Evolutionary conservation across 1,284 basidiomycete genomes (phyloP), one percentile per base, ranked within the genome.

Genomic region (Trichosporon faecale): DNA sequence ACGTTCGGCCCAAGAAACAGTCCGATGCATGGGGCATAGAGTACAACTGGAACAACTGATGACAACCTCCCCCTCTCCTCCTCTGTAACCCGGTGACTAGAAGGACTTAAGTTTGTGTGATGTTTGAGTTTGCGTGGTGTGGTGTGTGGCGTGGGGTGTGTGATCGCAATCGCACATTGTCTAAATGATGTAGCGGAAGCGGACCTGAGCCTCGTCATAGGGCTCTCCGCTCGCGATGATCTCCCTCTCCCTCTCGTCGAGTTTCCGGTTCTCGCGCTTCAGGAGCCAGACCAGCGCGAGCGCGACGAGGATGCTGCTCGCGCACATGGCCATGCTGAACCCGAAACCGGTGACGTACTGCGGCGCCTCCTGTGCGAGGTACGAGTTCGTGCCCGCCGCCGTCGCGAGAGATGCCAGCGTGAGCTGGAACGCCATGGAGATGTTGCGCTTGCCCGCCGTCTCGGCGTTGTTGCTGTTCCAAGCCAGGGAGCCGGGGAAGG

Each of bases 401-500:
- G 72, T 69, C 1, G 70, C 67, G 33, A 74, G 66, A 12, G 49
- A 70, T 3, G 72, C 75, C 63, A 75, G 49, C 12, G 71, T 71
- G 29, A 74, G 66, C 64, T 66, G 64, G 70, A 74, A 67, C 14
- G 75, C 71, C 60, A 74, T 70, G 12, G 72, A 60, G 27, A 76
- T 70, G 68, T 72, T 72, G 33, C 70, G 70, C 63, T 75, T 75
- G 44, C 74, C 74, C 27, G 67, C 63, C 2, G 40, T 57, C 37
- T 71, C 72, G 44, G 73, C 64, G 61, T 75, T 75, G 68, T 74
- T 75, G 65, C 64, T 67, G 67, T 67, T 70, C 71, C 73, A 73
- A 7, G 73, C 37, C 9, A 76, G 66, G 14, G 46, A 35, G 31
- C 68, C 68, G 21, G 71, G 68, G 67, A 68, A 68, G 3, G 61